Evolutionary conservation across 192 early-diverging fungal genomes (phyloP), one percentile per base, ranked within the genome.

Genomic region (Jimgerdemannia flammicorona): DNA sequence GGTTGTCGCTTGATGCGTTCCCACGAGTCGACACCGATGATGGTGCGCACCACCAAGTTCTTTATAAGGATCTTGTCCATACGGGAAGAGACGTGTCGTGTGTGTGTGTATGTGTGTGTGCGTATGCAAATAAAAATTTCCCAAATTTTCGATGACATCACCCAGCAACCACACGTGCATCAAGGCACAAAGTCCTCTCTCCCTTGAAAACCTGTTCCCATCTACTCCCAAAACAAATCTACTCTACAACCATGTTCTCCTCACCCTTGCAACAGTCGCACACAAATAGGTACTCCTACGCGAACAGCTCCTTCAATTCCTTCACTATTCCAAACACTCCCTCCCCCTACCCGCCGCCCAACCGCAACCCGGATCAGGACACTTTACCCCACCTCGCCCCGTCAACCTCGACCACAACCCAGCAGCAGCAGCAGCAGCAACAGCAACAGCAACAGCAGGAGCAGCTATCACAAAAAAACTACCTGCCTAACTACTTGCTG

Each of bases 11-110:
- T 93, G n/a, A 84, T 85, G 17, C 95, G 87, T 74, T 96, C 96
- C 97, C 98, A 99, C 19, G 92, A 87, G 83, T 99, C 96, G 67
- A 95, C 92, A 8, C 98, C 98, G 63, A 97, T 87, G 64, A 93
- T 90, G 64, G 89, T 93, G 69, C 90, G 91, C 66, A 98, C 91
- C 39, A 89, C 83, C 43, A 99, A 88, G 81, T 96, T 88, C 72
- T 89, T 86, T 40, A 97, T 81, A 59, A 88, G 78, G 72, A 93
- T 88, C 75, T 87, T 91, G 87, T 95, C 93, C 8, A 9, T 19
- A 68, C 29, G 29, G 29, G 29, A 29, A 29, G 29, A 29, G 29
- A 29, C 29, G 29, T 29, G 29, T 29, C 29, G 29, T 29, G 29
- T 29, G 29, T n/a, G n/a, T n/a, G n/a, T n/a, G n/a, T n/a, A n/a